Base-by-base conservation (phyloP, 805 yeast genomes). In the Lipomyces yamadae region DNA sequence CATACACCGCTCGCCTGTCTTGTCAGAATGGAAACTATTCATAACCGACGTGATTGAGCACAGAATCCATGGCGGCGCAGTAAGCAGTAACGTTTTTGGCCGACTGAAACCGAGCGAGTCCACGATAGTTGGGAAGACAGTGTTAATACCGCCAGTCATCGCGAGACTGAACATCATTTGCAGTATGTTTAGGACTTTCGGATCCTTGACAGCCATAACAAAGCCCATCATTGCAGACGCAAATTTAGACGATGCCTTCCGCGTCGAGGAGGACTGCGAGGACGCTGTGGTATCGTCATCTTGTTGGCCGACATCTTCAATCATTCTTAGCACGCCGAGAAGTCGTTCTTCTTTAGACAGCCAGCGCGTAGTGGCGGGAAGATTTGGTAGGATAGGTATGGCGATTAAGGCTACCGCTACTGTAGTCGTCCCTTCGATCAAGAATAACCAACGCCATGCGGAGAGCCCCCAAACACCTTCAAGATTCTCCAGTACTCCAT, bases 141-240 rank as follows among this genome's bases (percentile, higher is more conserved):
- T 65, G 24, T 87, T 84, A 57, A 85, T 87, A 74, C 88, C 88
- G 70, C 85, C 83, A 54, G 88, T 87, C 32, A 86, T 86, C 57
- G 84, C 88, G 45, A 82, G 75, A 75, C 80, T 81, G 54, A 71
- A 70, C 63, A 74, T 61, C 48, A 72, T 64, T 3, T 63, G 65
- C 29, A 64, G 56, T 15, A 64, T 60, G 15, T 58, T 60, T 60
- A 70, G 65, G n/a, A 72, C 72, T 66, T 74, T 74, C 56, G 56
- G 54, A 60, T 74, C 77, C 24, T 48, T 61, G 32, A 69, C 53
- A 6, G 76, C 76, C 45, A 67, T 42, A 39, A 24, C 24, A n/a
- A 68, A 45, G 7, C 70, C 70, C 18, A n/a, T 34, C 24, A 65
- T 10, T 30, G 65, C 56, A 2, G 58, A 42, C n/a, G 33, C 30